Evolutionary conservation across 2,329 filamentous ascomycete genomes (phyloP).

Genomic region (Ophiocordyceps polyrhachis-furcata): DNA sequence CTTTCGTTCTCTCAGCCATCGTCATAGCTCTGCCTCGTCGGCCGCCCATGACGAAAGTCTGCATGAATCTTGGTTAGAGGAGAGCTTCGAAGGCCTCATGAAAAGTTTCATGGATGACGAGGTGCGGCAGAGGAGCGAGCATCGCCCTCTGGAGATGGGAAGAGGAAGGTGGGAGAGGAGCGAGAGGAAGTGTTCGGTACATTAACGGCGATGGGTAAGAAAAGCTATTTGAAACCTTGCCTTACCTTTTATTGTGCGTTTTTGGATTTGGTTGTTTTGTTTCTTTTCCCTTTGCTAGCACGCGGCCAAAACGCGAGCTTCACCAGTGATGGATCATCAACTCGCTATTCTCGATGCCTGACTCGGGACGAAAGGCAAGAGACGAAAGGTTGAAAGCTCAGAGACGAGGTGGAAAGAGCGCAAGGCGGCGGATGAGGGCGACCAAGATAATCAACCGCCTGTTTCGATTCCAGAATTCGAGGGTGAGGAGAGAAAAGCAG

Average conservation of each 20-base stretch:
- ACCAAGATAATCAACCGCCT: background rate
- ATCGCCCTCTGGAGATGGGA: background rate
- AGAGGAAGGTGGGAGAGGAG: background rate
- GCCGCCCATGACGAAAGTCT: constrained; percentile 1
- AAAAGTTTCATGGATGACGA: background rate
- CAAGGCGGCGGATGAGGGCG: background rate
- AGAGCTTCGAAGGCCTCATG: background rate
- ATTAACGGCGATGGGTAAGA: background rate
- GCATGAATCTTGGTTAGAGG: background rate
- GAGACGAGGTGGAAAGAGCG: background rate
- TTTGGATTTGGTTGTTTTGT: background rate
- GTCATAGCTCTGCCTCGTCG: background rate
- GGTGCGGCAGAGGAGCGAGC: background rate
- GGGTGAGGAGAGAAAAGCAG: background rate
- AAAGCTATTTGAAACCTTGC: background rate
- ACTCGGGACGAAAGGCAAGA: background rate
- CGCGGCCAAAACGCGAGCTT: background rate
- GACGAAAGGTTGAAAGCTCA: background rate
- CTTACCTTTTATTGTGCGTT: background rate
- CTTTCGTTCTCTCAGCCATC: background rate
- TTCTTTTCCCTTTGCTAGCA: background rate
- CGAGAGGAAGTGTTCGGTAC: background rate
- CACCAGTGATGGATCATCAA: background rate
- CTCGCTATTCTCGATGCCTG: background rate
- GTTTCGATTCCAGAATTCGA: background rate